Evolutionary conservation across 2,329 filamentous ascomycete genomes (phyloP).

Genomic region (Fusarium mundagurra): DNA sequence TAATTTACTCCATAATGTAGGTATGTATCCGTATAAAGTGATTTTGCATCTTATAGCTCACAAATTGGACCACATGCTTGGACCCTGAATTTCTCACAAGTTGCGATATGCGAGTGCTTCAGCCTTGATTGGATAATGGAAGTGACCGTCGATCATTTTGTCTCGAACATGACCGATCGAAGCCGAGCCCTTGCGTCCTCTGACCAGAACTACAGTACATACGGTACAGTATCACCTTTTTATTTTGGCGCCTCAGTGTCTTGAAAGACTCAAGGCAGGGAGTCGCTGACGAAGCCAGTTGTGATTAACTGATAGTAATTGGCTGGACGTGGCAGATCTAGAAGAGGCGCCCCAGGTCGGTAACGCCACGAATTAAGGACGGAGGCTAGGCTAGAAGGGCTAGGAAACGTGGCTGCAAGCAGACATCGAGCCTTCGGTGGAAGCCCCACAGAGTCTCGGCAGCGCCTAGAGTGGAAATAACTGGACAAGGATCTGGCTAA

Average conservation of each 20-base stretch:
- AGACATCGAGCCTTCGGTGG: conserved; percentile 20
- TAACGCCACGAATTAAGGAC: conserved; percentile 26
- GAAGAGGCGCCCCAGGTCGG: conserved; percentile 9
- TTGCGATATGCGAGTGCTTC: conserved; percentile 19
- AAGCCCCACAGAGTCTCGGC: conserved; percentile 17
- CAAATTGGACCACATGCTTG: conserved; percentile 31
- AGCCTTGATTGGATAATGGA: conserved; percentile 6
- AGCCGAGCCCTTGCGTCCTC: conserved; percentile 2
- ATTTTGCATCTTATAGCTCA: conserved; percentile 14
- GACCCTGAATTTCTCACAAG: conserved; percentile 30
- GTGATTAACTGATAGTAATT: neutral
- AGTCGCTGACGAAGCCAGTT: conserved; percentile 21
- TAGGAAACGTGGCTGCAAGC: conserved; percentile 40
- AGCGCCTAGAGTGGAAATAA: conserved; percentile 22
- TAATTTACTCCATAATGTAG: neutral
- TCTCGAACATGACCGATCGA: conserved; percentile 25
- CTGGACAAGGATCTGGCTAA: conserved; percentile 3
- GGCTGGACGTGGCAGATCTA: conserved; percentile 2
- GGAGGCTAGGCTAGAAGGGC: conserved; percentile 3
- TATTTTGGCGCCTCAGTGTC: neutral
- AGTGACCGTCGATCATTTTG: conserved; percentile 8
- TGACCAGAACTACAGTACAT: neutral
- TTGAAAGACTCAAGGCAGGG: conserved; percentile 4
- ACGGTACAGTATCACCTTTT: neutral
- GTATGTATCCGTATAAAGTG: neutral